These are phyloP conservation scores for Citrus maxima DNA, from an alignment of 345 rosid species.

Conservation along the genomic window DNA sequence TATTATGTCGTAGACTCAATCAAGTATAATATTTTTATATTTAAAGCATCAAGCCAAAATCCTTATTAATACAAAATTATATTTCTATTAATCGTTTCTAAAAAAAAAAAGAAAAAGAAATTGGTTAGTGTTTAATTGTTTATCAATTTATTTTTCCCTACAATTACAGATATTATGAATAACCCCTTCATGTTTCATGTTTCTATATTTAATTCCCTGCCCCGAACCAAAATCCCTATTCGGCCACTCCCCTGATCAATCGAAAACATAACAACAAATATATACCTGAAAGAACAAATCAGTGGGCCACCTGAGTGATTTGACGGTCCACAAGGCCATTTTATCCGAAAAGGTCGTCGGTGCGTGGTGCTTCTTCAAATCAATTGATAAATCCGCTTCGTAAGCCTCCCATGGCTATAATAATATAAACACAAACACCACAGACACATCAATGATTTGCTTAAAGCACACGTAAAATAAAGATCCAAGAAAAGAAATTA, in stretches of 20 bases:
- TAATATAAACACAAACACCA: background rate
- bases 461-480: background rate
- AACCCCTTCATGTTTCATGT: background rate
- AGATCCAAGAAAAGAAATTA: background rate
- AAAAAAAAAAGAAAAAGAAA: too few species aligned
- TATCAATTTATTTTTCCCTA: too few species aligned
- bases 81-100: too few species aligned
- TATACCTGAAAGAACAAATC: slow-evolving; percentile 74
- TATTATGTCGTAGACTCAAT: too few species aligned
- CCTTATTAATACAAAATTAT: too few species aligned
- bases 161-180: background rate
- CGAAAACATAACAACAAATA: too few species aligned
- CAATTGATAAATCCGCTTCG: slow-evolving; percentile 50
- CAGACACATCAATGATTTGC: background rate
- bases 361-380: slow-evolving; percentile 66
- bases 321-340: slow-evolving; percentile 68
- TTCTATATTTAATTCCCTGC: background rate
- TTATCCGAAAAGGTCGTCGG: slow-evolving; percentile 49
- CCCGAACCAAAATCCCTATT: too few species aligned
- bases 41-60: too few species aligned
- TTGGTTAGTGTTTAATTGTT: too few species aligned
- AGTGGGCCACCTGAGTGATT: slow-evolving; percentile 63
- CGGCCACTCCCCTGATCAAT: too few species aligned
- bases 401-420: slow-evolving; percentile 56
- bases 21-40: too few species aligned